Base-by-base conservation (phyloP, 805 yeast genomes). In the Huiozyma sinensis region DNA sequence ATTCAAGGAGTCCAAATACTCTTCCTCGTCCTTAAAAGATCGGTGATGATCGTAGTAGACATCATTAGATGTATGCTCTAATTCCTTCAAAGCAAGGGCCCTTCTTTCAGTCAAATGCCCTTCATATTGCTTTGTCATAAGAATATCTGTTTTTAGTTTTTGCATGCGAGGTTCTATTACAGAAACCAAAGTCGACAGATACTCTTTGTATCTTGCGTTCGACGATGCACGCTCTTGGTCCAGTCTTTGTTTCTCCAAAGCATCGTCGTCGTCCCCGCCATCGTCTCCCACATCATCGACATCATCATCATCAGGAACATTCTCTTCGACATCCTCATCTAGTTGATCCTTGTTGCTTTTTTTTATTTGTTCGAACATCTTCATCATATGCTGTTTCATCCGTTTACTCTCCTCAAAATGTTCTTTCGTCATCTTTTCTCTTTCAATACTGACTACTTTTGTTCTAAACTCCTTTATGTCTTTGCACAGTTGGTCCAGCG, bases 401-500 rank as follows among this genome's bases (percentile, higher is more conserved):
- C 57, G 55, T 39, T 42, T 55, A 40, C 47, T 52, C 41, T 61
- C 65, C 37, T 57, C 60, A 42, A 51, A 46, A 6, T 44, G 44
- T 36, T 75, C 76, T 46, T 68, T 65, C 39, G 68, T 69, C 31
- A 77, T 66, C 39, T 73, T 72, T 36, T 70, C 70, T 43, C 69
- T 67, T 47, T 79, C 84, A 28, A 74, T 60, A 29, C 68, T 69
- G 45, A 77, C 57, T 29, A 78, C 80, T 38, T 68, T 70, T 9
- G 79, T 68, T 48, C 85, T 61, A 53, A 80, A 79, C 48, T 69
- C 72, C 40, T 77, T 61, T 39, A 80, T 71, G 47, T 75, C 76
- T 44, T 70, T 67, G 45, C 59, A 56, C 27, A 61, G 46, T 40
- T 60, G 65, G 30, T 54, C 56, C 12, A 61, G 45, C 7, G 55